Evolutionary conservation across 345 rosid genomes (phyloP).

Genomic region (Hypericum perforatum): DNA sequence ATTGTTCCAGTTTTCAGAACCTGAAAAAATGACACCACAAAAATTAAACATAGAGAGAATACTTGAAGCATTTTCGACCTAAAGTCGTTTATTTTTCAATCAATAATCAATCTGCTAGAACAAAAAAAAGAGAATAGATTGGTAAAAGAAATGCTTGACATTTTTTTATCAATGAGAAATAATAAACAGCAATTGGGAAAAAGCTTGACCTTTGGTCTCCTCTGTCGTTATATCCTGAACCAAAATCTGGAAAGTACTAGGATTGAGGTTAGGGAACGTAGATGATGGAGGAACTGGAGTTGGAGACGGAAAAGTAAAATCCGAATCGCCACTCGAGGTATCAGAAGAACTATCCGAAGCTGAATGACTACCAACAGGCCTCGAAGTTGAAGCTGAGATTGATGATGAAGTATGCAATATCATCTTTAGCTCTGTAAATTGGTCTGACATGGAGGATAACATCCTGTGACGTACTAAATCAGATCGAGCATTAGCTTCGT

Average conservation of each 20-base stretch:
- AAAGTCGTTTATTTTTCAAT: no score
- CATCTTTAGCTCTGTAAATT: slow-evolving; percentile 66
- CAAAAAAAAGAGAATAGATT: no score
- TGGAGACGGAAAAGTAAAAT: slow-evolving; percentile 28
- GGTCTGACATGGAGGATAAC: slow-evolving; percentile 72
- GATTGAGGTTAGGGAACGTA: slow-evolving; percentile 17
- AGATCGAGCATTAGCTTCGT: slow-evolving; percentile 40
- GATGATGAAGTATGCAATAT: slow-evolving; percentile 49
- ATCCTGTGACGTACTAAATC: slow-evolving; percentile 83
- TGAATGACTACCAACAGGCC: slow-evolving; percentile 30
- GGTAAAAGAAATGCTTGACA: not conserved
- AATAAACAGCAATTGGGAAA: slow-evolving; percentile 10
- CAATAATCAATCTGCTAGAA: no score
- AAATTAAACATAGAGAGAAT: not conserved
- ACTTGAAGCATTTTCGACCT: not conserved
- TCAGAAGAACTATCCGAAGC: slow-evolving; percentile 52
- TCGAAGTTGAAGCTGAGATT: slow-evolving; percentile 34
- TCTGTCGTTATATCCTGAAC: slow-evolving; percentile 47
- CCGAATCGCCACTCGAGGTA: slow-evolving; percentile 56
- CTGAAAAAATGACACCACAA: slow-evolving; percentile 38
- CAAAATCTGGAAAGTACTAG: slow-evolving; percentile 31
- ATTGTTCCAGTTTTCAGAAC: slow-evolving; percentile 34
- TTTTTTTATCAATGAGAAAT: slow-evolving; percentile 9
- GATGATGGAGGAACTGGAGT: slow-evolving; percentile 16
- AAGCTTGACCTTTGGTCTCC: slow-evolving; percentile 42